A percentile compares a stretch with the other conserved stretches of the same genome.
phyloP scores from a whole-genome alignment of 176 grass and related monocot genomes.

The Bothriochloa decipiens region DNA sequence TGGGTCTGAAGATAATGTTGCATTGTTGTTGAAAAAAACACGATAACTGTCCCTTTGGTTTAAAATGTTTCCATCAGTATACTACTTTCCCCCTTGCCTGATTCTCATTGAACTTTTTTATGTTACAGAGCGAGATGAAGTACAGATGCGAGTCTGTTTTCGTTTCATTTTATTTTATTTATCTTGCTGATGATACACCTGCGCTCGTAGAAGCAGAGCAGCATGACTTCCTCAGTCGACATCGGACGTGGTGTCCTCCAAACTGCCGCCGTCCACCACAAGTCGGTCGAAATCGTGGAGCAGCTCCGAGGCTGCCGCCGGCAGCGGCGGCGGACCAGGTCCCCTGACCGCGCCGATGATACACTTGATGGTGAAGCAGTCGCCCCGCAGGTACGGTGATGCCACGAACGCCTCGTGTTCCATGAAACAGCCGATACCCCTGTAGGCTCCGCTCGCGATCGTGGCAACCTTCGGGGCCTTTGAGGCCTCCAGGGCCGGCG shows the following conservation, averaged over 20 bases:
- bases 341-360: not conserved
- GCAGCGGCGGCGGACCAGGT: not conserved
- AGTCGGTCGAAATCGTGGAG: not conserved
- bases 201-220: not conserved
- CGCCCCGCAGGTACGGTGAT: not conserved
- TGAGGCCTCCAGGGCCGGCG: not conserved
- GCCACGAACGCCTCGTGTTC: not conserved
- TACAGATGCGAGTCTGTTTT: not conserved
- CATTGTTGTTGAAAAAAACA: conserved; percentile 10
- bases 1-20: conserved; percentile 28
- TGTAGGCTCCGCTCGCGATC: not conserved
- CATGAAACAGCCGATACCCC: not conserved
- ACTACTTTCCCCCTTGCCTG: not conserved
- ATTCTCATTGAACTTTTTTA: not conserved
- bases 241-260: not conserved
- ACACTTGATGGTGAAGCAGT: not conserved
- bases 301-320: not conserved
- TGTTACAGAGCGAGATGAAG: not conserved
- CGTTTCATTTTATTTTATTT: not conserved
- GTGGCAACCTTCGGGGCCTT: not conserved
- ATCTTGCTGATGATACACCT: not conserved
- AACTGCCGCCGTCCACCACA: not conserved
- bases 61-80: not conserved
- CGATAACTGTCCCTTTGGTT: not conserved
- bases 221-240: not conserved